These are phyloP conservation scores for Populus deltoides DNA, from an alignment of 345 rosid genomes.

Conservation along the genomic window DNA sequence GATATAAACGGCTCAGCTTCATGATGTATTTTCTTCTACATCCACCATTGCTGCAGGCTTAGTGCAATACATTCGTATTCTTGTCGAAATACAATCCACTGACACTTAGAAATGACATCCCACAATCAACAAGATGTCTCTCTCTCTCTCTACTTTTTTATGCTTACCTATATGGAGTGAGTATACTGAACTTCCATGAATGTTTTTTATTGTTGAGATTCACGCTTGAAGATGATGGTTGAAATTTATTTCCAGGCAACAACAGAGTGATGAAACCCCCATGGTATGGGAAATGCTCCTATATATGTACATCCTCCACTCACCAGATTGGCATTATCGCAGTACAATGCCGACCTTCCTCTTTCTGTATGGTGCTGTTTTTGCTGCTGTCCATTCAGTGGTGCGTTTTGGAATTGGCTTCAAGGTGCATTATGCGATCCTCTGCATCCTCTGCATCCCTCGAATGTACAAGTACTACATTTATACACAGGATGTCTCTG, in stretches of 20 bases:
- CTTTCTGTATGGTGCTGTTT: constrained; percentile 74
- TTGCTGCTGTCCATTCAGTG: constrained; percentile 59
- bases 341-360: constrained; percentile 91
- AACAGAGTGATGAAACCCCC: constrained; percentile 89
- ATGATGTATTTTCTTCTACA: background rate
- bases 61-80: background rate
- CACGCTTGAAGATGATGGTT: background rate
- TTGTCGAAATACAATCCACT: background rate
- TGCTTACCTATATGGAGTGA: background rate
- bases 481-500: constrained; percentile 53
- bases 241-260: constrained; percentile 53
- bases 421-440: constrained; percentile 69
- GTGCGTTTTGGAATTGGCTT: constrained; percentile 63
- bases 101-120: background rate
- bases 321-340: constrained; percentile 91
- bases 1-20: background rate
- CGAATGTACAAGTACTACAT: constrained; percentile 90
- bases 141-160: background rate
- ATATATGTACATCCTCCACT: constrained; percentile 80
- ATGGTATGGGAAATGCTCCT: constrained; percentile 98
- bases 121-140: background rate
- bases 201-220: background rate
- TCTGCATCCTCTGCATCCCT: constrained; percentile 80
- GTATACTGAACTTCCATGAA: background rate
- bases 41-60: background rate